Conservation (phyloP, 1,284 basidiomycete genomes). For the Pseudozyma flocculosa region DNA sequence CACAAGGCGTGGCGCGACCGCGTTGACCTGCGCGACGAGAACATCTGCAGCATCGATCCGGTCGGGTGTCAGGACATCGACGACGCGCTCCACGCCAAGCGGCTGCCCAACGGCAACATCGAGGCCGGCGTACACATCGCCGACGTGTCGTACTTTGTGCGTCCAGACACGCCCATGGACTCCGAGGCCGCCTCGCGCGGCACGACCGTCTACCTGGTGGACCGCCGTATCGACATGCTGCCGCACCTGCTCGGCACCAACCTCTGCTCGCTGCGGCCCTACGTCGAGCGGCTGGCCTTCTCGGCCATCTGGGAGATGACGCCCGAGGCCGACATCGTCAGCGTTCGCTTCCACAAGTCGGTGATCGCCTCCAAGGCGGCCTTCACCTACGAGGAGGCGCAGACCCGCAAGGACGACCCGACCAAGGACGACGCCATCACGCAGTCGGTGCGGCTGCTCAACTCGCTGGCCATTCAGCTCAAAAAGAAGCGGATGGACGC, state of each 20-base stretch:
- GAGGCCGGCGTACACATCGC: conserved; percentile 99
- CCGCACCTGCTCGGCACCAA: conserved; percentile 93
- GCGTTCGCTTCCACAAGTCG: conserved; percentile 89
- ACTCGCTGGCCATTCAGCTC: conserved; percentile 81
- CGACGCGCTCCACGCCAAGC: conserved; percentile 92
- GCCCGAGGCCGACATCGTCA: conserved; percentile 74
- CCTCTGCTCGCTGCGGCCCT: conserved; percentile 86
- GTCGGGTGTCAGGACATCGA: conserved; percentile 98
- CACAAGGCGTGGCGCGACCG: conserved; percentile 76
- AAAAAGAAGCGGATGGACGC: conserved; percentile 84
- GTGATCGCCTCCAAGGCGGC: conserved; percentile 96
- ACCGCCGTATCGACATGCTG: conserved; percentile 99
- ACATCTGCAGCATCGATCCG: conserved; percentile 96
- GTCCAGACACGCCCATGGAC: conserved; percentile 93
- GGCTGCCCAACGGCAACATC: conserved; percentile 87
- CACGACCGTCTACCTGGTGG: conserved; percentile 96
- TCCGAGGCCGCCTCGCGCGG: conserved; percentile 90
- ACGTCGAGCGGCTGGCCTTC: conserved; percentile 93
- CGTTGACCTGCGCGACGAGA: conserved; percentile 81
- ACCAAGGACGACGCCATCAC: conserved; percentile 80
- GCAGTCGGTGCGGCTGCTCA: conserved; percentile 83
- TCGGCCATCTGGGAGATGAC: conserved; percentile 86
- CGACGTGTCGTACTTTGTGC: conserved; percentile 96
- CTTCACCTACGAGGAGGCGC: conserved; percentile 96
- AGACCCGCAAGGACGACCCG: conserved; percentile 85